Evolutionary conservation across 169 alveolate species (phyloP), one percentile per base, ranked within the genome.

Genomic region (Cryptosporidium canis): DNA sequence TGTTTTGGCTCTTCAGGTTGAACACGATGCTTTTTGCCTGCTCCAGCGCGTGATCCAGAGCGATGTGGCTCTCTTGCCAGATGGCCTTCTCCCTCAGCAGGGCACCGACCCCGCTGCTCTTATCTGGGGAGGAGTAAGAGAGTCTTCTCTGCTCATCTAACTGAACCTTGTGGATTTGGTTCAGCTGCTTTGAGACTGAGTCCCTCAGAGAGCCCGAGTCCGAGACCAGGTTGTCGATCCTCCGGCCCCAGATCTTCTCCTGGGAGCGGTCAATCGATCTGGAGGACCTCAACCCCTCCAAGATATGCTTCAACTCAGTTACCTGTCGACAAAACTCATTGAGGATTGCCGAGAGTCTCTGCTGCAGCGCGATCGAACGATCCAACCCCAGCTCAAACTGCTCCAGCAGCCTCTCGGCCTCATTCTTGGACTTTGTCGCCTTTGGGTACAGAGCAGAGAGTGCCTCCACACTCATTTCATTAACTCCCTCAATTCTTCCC

Each of bases 301-400:
- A 41, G 9, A 77, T 37, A 14, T 31, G 55, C 18, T 56, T 58
- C 24, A 77, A 24, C 45, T 77, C 87, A 3, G 87, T 61, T 21
- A 55, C 72, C 37, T 77, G 87, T 33, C 87, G 55, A 29, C 77
- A 77, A 41, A 77, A 77, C n/a, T 77, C 87, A 58, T 77, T 77
- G 16, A 77, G 64, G 6, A 77, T 45, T 0, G 87, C 87, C 12
- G 87, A 77, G 27, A 77, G 24, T 44, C 87, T 77, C 31, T 77
- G 87, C 35, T 77, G 87, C 16, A 61, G 41, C 14, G 87, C 55
- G 24, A 77, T 77, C 16, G 87, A 77, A 58, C 87, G 87, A 77
- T 77, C 87, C 21, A 77, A 9, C 39, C 87, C 87, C 27, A 77
- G 43, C 66, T 77, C 87, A 61, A 77, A 77, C 39, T 77, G 68